Evolutionary conservation across 1,284 basidiomycete genomes (phyloP).

Genomic region (Trametes versicolor): DNA sequence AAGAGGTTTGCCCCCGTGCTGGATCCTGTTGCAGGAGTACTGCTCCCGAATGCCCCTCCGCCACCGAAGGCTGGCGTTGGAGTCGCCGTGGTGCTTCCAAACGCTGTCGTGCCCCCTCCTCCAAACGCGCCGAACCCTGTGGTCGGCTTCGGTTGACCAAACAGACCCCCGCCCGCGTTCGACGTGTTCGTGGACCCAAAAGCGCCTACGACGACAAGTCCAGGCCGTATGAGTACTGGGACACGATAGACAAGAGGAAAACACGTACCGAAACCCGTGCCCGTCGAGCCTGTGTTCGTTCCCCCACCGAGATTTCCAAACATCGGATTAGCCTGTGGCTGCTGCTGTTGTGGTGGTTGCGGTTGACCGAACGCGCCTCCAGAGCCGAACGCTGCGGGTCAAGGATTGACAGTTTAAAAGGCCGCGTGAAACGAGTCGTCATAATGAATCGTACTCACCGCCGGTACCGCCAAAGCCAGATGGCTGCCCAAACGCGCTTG

Average conservation of each 20-base stretch:
- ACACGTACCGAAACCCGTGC: slow-evolving; percentile 68
- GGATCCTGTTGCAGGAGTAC: slow-evolving; percentile 21
- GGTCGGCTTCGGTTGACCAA: slow-evolving; percentile 70
- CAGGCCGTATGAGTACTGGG: slow-evolving; percentile 4
- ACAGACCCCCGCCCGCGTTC: slow-evolving; percentile 56
- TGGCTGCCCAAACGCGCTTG: slow-evolving; percentile 58
- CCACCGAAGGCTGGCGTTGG: slow-evolving; percentile 50
- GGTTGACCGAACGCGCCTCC: slow-evolving; percentile 57
- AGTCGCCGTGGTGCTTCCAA: slow-evolving; percentile 45
- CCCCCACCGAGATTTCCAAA: slow-evolving; percentile 67
- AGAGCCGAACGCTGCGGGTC: slow-evolving; percentile 53
- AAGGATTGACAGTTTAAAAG: slow-evolving; percentile 39
- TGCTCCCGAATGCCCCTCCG: slow-evolving; percentile 40
- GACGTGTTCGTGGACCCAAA: slow-evolving; percentile 61
- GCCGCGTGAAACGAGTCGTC: slow-evolving; percentile 43
- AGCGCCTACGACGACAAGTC: slow-evolving; percentile 50
- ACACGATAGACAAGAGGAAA: slow-evolving; percentile 20
- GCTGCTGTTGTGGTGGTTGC: slow-evolving; percentile 50
- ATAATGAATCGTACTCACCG: slow-evolving; percentile 47
- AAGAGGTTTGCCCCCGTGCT: slow-evolving; percentile 34
- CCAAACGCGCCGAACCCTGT: slow-evolving; percentile 77
- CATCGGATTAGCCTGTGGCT: slow-evolving; percentile 80
- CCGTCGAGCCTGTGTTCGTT: slow-evolving; percentile 47
- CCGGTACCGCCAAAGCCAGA: slow-evolving; percentile 55
- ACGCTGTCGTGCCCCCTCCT: slow-evolving; percentile 53